Conservation (phyloP, 768 basidiomycete species). For the Mycena haematopus region DNA sequence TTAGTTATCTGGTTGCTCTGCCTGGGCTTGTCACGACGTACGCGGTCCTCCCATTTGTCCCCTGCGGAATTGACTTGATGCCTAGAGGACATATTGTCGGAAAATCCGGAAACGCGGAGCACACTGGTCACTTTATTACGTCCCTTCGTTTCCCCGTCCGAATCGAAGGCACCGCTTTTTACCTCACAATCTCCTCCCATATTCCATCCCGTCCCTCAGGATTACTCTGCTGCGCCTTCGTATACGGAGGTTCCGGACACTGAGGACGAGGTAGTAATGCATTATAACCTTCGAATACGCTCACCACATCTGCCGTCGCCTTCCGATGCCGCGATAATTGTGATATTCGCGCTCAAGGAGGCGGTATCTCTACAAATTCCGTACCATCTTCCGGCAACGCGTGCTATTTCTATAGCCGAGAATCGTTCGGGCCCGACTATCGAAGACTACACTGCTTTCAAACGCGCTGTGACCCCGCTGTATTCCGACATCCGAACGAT, state of each 20-base stretch:
- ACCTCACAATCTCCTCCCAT: slow-evolving; percentile 31
- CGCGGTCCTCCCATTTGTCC: slow-evolving; percentile 26
- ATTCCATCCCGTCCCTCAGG: slow-evolving; percentile 12
- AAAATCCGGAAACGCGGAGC: slow-evolving; percentile 45
- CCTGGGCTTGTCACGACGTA: slow-evolving; percentile 47
- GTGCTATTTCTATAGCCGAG: slow-evolving; percentile 50
- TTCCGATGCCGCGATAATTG: slow-evolving; percentile 53
- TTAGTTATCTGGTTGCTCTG: slow-evolving; percentile 50
- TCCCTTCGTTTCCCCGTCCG: slow-evolving; percentile 42
- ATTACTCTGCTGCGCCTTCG: slow-evolving; percentile 33
- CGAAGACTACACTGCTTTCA: slow-evolving; percentile 56
- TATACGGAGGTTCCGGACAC: slow-evolving; percentile 14
- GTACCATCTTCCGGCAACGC: slow-evolving; percentile 56
- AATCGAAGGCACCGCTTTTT: slow-evolving; percentile 35
- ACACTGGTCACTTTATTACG: slow-evolving; percentile 50
- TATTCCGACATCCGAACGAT: slow-evolving; percentile 48
- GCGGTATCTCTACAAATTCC: slow-evolving; percentile 50
- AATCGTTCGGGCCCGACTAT: slow-evolving; percentile 58
- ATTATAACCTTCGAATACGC: slow-evolving; percentile 12
- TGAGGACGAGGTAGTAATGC: slow-evolving; percentile 10
- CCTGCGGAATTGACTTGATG: slow-evolving; percentile 24
- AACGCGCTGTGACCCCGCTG: slow-evolving; percentile 52
- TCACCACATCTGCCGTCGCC: slow-evolving; percentile 32
- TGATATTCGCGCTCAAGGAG: slow-evolving; percentile 61
- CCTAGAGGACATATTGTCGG: slow-evolving; percentile 46